Percentiles rank a stretch among this genome's conserved stretches.
These are phyloP conservation scores for Flammula alnicola DNA, from an alignment of 1,284 basidiomycete genomes.

Conservation along the genomic window DNA sequence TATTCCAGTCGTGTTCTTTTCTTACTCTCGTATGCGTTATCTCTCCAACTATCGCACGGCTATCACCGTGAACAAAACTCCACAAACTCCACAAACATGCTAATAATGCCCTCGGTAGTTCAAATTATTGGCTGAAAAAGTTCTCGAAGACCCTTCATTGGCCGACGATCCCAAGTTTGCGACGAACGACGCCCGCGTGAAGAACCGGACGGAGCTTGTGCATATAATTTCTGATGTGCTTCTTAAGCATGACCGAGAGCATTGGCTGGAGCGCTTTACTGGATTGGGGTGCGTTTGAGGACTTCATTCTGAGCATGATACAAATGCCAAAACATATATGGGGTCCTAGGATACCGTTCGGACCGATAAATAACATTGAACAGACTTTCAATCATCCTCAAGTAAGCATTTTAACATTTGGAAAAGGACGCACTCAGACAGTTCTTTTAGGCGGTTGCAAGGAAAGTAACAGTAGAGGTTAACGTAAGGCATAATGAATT, in stretches of 20 bases:
- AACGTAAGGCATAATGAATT: constrained; percentile 40
- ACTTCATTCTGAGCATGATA: not conserved
- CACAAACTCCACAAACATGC: not conserved
- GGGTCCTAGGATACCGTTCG: constrained; percentile 75
- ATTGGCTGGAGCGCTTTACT: constrained; percentile 78
- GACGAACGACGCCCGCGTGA: constrained; percentile 79
- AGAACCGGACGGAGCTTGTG: constrained; percentile 77
- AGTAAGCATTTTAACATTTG: constrained; percentile 41
- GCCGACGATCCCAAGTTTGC: constrained; percentile 65
- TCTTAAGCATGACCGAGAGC: constrained; percentile 57
- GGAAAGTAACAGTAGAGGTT: constrained; percentile 50
- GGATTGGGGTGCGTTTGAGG: constrained; percentile 74
- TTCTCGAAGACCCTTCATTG: constrained; percentile 64
- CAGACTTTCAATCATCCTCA: constrained; percentile 95
- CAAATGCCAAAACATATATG: not conserved
- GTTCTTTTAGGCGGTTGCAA: constrained; percentile 43
- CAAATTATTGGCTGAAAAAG: constrained; percentile 60
- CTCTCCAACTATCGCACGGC: constrained; percentile 5
- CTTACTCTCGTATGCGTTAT: constrained; percentile 6
- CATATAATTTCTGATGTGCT: constrained; percentile 71
- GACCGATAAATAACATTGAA: constrained; percentile 90
- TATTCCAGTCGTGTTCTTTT: constrained; percentile 7
- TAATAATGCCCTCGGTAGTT: constrained; percentile 54
- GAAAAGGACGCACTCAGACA: constrained; percentile 2
- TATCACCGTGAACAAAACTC: constrained; percentile 1